Conservation (phyloP, 2,329 filamentous ascomycete species). For the Simplicillium aogashimaense region DNA sequence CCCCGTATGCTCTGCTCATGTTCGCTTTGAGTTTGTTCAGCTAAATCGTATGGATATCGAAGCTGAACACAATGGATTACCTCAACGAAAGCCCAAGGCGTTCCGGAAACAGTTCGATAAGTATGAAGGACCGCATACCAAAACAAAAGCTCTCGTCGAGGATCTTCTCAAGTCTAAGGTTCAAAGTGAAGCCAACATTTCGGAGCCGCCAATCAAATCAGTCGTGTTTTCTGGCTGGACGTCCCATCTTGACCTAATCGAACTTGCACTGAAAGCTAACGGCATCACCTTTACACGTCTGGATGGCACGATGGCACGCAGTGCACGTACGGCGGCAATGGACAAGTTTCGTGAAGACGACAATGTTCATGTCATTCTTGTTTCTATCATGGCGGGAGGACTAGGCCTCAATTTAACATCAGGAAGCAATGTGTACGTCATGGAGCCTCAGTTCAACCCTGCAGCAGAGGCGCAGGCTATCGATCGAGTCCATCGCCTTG, state of each 20-base stretch:
- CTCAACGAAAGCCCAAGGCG: conserved; percentile 20
- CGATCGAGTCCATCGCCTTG: conserved; percentile 83
- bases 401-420: conserved; percentile 84
- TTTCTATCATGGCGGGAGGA: conserved; percentile 87
- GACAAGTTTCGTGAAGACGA: conserved; percentile 66
- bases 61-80: conserved; percentile 44
- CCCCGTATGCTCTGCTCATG: conserved; percentile 55
- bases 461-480: conserved; percentile 90
- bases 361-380: conserved; percentile 68
- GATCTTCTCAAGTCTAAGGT: conserved; percentile 57
- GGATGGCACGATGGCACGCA: conserved; percentile 78
- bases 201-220: conserved; percentile 74
- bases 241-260: conserved; percentile 83
- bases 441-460: conserved; percentile 98
- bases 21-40: conserved; percentile 55
- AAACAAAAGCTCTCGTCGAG: conserved; percentile 74
- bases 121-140: conserved; percentile 84
- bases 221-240: conserved; percentile 98
- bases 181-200: conserved; percentile 49
- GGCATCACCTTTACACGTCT: conserved; percentile 68
- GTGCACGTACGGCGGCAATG: conserved; percentile 65
- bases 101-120: conserved; percentile 49
- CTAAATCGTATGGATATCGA: conserved; percentile 55
- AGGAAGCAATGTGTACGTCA: conserved; percentile 82
- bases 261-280: conserved; percentile 62